Percentiles rank a stretch among this genome's conserved stretches.
These are phyloP conservation scores for Macrocystidia cucumis DNA, from an alignment of 1,284 basidiomycete species.

Conservation along the genomic window DNA sequence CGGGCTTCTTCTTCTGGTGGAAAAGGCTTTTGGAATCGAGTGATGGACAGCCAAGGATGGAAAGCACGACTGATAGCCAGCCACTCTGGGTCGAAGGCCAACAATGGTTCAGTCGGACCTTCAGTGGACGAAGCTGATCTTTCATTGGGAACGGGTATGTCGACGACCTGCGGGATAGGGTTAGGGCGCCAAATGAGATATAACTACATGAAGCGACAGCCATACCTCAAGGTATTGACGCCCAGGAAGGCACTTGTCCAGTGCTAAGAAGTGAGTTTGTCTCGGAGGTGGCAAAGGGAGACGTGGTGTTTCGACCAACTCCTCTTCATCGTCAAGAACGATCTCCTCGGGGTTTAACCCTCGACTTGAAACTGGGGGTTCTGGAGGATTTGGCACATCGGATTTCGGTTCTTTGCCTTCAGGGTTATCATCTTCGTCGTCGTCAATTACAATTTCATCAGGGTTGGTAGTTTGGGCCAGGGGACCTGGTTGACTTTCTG, in stretches of 20 bases:
- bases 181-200: too few species aligned
- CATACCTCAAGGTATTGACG: slow-evolving; percentile 83
- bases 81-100: slow-evolving; percentile 83
- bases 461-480: slow-evolving; percentile 34
- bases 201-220: slow-evolving; percentile 1
- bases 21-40: slow-evolving; percentile 41
- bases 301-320: slow-evolving; percentile 28
- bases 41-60: slow-evolving; percentile 67
- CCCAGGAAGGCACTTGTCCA: slow-evolving; percentile 87
- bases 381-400: neutral
- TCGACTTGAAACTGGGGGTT: neutral
- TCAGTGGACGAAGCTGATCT: slow-evolving; percentile 2
- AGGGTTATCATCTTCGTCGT: slow-evolving; percentile 31
- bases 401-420: slow-evolving; percentile 5
- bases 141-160: slow-evolving; percentile 32
- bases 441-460: slow-evolving; percentile 60
- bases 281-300: slow-evolving; percentile 17
- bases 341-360: slow-evolving; percentile 74
- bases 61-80: slow-evolving; percentile 88
- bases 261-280: slow-evolving; percentile 80
- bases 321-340: slow-evolving; percentile 52
- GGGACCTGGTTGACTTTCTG: slow-evolving; percentile 4
- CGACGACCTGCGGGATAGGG: slow-evolving; percentile 58
- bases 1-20: slow-evolving; percentile 53
- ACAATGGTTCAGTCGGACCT: slow-evolving; percentile 13